Conservation (phyloP, 148 eudicot species). For the Rhododendron kiyosumense region DNA sequence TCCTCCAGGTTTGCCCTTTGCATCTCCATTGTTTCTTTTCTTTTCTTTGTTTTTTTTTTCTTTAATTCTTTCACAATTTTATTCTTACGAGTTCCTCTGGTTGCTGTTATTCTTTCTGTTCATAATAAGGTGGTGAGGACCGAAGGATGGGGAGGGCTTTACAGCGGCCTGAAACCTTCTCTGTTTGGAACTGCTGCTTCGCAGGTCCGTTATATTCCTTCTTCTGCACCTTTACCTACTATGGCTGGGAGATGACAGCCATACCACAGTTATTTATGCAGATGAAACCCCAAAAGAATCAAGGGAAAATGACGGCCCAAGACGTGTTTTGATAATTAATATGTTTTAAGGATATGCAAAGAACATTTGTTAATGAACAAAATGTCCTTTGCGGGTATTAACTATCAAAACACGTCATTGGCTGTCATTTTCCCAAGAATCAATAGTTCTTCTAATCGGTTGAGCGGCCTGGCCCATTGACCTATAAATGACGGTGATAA, state of each 20-base stretch:
- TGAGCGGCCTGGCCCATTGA: background rate
- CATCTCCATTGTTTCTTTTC: background rate
- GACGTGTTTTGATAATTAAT: too few relatives aligned
- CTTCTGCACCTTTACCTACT: background rate
- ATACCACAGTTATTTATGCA: background rate
- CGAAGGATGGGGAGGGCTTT: conserved; percentile 91
- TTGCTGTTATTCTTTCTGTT: background rate
- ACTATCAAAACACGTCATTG: too few relatives aligned
- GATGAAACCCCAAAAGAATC: background rate
- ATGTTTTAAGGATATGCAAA: too few relatives aligned
- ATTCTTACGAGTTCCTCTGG: background rate
- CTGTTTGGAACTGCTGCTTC: conserved; percentile 88
- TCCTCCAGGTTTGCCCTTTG: conserved; percentile 13
- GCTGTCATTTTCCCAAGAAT: too few relatives aligned
- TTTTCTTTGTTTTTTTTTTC: too few relatives aligned
- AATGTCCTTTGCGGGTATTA: too few relatives aligned
- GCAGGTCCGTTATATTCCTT: conserved; percentile 35
- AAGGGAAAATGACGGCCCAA: too few relatives aligned
- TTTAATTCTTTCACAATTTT: background rate
- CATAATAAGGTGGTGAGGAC: conserved; percentile 49
- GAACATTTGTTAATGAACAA: too few relatives aligned
- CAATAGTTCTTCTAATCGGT: background rate
- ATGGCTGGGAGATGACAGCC: background rate
- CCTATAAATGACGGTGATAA: background rate
- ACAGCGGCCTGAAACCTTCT: conserved; percentile 97